Conservation (phyloP, 78 protist species). For the Tieghemostelium lacteum region DNA sequence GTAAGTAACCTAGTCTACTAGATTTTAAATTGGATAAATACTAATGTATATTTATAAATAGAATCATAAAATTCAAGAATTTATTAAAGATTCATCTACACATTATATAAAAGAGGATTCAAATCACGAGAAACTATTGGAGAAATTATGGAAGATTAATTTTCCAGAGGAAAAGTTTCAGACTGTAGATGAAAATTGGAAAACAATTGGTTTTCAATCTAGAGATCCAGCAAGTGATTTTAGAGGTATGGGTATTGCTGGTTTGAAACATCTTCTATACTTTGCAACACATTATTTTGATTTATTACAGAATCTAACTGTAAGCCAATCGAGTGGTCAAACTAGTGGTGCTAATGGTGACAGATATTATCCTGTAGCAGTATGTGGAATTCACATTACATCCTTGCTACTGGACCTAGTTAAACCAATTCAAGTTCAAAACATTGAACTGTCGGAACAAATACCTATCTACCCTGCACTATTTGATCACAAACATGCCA, state of each 20-base stretch:
- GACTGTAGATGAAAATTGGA: slow-evolving; percentile 57
- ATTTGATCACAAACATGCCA: slow-evolving; percentile 20
- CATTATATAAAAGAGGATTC: slow-evolving; percentile 57
- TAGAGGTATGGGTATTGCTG: slow-evolving; percentile 77
- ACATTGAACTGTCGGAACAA: neutral
- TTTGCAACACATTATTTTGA: slow-evolving; percentile 37
- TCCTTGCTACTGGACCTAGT: slow-evolving; percentile 30
- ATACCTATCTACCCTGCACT: slow-evolving; percentile 21
- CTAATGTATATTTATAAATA: neutral
- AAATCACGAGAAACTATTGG: slow-evolving; percentile 34
- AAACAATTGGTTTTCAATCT: slow-evolving; percentile 69
- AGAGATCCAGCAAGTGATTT: slow-evolving; percentile 80
- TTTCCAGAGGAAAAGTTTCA: slow-evolving; percentile 27
- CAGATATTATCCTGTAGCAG: slow-evolving; percentile 63
- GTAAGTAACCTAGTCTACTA: neutral
- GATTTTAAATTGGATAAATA: neutral
- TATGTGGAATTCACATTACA: slow-evolving; percentile 56
- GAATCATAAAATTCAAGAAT: slow-evolving; percentile 46
- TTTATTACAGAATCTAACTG: neutral
- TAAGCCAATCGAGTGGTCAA: slow-evolving; percentile 4
- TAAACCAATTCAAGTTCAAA: slow-evolving; percentile 18
- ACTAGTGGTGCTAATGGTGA: neutral
- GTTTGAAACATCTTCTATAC: slow-evolving; percentile 57
- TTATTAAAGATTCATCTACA: slow-evolving; percentile 43
- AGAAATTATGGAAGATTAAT: slow-evolving; percentile 33